Conservation (phyloP, 1,139 yeast species). For the Lodderomyces metapsilosis region DNA sequence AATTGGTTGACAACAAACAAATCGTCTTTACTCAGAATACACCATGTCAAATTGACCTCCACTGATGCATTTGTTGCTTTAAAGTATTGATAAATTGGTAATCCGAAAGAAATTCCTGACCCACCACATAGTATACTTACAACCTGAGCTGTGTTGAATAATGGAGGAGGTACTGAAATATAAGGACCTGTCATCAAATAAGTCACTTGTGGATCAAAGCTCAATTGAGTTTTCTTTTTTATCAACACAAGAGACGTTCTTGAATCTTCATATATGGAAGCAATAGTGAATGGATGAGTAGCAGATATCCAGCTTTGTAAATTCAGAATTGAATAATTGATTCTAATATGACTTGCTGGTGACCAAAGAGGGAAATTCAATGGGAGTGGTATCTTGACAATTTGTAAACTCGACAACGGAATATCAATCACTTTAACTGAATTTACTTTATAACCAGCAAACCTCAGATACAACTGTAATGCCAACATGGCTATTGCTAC, state of each 20-base stretch:
- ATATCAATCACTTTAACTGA: slow-evolving; percentile 14
- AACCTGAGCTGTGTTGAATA: slow-evolving; percentile 44
- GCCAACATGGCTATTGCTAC: slow-evolving; percentile 21
- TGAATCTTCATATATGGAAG: slow-evolving; percentile 16
- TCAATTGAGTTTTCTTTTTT: slow-evolving; percentile 21
- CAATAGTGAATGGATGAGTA: slow-evolving; percentile 42
- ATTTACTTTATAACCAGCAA: slow-evolving; percentile 12
- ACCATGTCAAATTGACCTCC: slow-evolving; percentile 47
- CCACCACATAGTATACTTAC: slow-evolving; percentile 78
- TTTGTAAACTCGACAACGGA: slow-evolving; percentile 21
- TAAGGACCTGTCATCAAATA: slow-evolving; percentile 30
- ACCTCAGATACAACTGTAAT: slow-evolving; percentile 26
- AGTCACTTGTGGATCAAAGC: slow-evolving; percentile 14
- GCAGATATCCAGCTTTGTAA: slow-evolving; percentile 28
- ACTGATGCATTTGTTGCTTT: slow-evolving; percentile 9
- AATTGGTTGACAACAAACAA: slow-evolving; percentile 19
- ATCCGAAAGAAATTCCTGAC: slow-evolving; percentile 76
- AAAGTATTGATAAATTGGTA: slow-evolving; percentile 54
- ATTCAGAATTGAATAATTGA: slow-evolving; percentile 19
- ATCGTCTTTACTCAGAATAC: slow-evolving; percentile 34
- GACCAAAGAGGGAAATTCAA: slow-evolving; percentile 24
- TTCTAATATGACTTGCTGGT: slow-evolving; percentile 40
- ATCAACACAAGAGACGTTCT: slow-evolving; percentile 23
- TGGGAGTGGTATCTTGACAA: slow-evolving; percentile 28
- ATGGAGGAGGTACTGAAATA: slow-evolving; percentile 25